phyloP scores from a whole-genome alignment of 2,329 filamentous ascomycete genomes.

The Emericellopsis cladophorae region DNA sequence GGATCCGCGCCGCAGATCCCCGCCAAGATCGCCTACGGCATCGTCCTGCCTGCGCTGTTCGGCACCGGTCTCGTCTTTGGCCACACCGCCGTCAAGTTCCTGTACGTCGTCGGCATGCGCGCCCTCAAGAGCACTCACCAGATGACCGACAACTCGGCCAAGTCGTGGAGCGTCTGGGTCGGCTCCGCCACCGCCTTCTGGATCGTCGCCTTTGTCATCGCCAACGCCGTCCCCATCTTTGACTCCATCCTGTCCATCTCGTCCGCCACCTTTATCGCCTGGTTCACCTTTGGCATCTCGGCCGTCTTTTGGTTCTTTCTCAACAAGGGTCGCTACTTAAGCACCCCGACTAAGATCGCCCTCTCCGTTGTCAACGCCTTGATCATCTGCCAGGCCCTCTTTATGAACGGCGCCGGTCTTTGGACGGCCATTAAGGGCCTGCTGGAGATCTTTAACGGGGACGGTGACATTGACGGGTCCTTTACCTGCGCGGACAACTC shows the following conservation, averaged over 20 bases:
- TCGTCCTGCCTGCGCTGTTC: constrained; percentile 15
- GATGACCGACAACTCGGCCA: constrained; percentile 17
- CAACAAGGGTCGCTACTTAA: constrained; percentile 18
- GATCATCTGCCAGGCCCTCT: constrained; percentile 17
- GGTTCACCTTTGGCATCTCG: constrained; percentile 23
- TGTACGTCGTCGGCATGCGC: constrained; percentile 15
- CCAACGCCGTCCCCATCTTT: constrained; percentile 23
- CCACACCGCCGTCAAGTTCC: constrained; percentile 19
- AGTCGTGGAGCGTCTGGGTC: constrained; percentile 21
- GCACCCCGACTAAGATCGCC: constrained; percentile 13
- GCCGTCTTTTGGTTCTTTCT: constrained; percentile 22
- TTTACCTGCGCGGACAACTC: constrained; percentile 21
- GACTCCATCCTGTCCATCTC: constrained; percentile 22
- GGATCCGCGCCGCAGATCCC: constrained; percentile 17
- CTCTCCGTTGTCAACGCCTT: constrained; percentile 15
- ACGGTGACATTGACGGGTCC: constrained; percentile 14
- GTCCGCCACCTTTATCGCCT: constrained; percentile 20
- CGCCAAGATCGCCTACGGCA: constrained; percentile 19
- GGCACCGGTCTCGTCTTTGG: constrained; percentile 17
- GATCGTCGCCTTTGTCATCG: constrained; percentile 19
- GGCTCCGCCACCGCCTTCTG: constrained; percentile 18
- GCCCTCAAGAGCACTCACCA: constrained; percentile 15
- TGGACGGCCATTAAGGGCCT: constrained; percentile 19
- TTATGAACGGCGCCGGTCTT: constrained; percentile 21
- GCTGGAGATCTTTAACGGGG: constrained; percentile 14